A percentile compares a stretch with the other conserved stretches of the same genome.
These are phyloP conservation scores for Cutaneotrichosporon daszewskae DNA, from an alignment of 1,284 basidiomycete species.

Conservation along the genomic window DNA sequence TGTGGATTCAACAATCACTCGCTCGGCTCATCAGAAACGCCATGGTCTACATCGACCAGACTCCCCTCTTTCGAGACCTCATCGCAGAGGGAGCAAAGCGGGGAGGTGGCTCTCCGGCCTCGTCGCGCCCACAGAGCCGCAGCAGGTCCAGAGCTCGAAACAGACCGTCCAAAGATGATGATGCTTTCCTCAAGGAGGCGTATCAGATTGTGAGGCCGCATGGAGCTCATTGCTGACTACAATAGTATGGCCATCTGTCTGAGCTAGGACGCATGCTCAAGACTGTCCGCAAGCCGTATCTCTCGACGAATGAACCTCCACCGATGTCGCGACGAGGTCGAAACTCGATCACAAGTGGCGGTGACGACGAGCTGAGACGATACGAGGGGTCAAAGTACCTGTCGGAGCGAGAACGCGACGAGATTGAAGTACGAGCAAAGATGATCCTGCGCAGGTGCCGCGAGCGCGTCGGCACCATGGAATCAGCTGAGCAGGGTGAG, in stretches of 20 bases:
- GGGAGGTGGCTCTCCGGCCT: background rate
- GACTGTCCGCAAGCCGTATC: slow-evolving; percentile 44
- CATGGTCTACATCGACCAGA: slow-evolving; percentile 26
- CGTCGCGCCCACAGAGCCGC: slow-evolving; percentile 18
- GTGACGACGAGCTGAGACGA: slow-evolving; percentile 22
- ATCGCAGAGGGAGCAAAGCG: slow-evolving; percentile 13
- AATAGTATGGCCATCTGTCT: slow-evolving; percentile 39
- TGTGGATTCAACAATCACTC: too few relatives aligned
- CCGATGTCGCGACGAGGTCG: slow-evolving; percentile 23
- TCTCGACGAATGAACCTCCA: slow-evolving; percentile 35
- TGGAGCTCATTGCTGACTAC: background rate
- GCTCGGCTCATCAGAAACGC: too few relatives aligned
- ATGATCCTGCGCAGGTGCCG: slow-evolving; percentile 52
- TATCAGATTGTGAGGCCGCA: slow-evolving; percentile 40
- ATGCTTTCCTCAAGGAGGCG: slow-evolving; percentile 44
- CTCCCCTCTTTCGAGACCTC: slow-evolving; percentile 17
- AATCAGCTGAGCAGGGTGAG: slow-evolving; percentile 50
- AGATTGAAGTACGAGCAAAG: slow-evolving; percentile 54
- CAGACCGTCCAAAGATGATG: slow-evolving; percentile 10
- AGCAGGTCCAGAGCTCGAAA: background rate
- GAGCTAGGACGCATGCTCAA: slow-evolving; percentile 31
- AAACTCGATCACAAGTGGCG: background rate
- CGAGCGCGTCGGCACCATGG: slow-evolving; percentile 51
- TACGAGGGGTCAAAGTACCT: slow-evolving; percentile 49
- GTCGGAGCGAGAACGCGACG: slow-evolving; percentile 53